phyloP scores from a whole-genome alignment of 495 filamentous ascomycete genomes.

The Neurospora sp. region DNA sequence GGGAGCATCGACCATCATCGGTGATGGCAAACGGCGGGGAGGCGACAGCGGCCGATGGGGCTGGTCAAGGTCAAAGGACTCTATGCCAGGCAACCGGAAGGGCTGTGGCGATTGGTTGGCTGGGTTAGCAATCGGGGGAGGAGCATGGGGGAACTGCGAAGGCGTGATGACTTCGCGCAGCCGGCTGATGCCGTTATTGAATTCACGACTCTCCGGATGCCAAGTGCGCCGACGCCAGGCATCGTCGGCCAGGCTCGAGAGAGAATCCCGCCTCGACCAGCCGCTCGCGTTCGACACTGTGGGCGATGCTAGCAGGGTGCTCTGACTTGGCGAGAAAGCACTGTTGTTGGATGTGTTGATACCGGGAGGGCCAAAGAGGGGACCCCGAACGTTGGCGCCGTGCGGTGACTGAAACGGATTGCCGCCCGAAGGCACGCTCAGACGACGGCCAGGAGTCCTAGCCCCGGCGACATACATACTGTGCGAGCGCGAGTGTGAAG shows the following conservation, averaged over 20 bases:
- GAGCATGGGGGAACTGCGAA: conserved; percentile 50
- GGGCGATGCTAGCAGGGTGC: conserved; percentile 56
- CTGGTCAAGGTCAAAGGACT: conserved; percentile 84
- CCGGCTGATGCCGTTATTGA: conserved; percentile 28
- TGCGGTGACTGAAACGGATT: conserved; percentile 67
- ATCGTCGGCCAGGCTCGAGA: conserved; percentile 51
- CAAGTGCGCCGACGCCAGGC: conserved; percentile 78
- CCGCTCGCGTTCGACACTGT: conserved; percentile 52
- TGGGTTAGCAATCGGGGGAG: conserved; percentile 37
- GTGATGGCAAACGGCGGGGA: conserved; percentile 50
- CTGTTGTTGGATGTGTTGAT: conserved; percentile 39
- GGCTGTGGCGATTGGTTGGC: conserved; percentile 20
- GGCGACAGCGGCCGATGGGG: conserved; percentile 52
- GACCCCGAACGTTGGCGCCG: conserved; percentile 42
- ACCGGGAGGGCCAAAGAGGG: conserved; percentile 47
- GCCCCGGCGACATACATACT: conserved; percentile 54
- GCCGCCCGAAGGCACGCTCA: conserved; percentile 69
- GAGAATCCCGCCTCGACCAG: conserved; percentile 52
- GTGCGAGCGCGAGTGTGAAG: conserved; percentile 50
- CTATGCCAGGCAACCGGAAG: conserved; percentile 73
- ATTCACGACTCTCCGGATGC: conserved; percentile 69
- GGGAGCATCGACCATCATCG: conserved; percentile 54
- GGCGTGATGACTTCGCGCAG: conserved; percentile 44
- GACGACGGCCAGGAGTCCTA: conserved; percentile 59
- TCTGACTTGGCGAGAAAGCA: conserved; percentile 41